A percentile compares a stretch with the other conserved stretches of the same genome.
phyloP scores from a whole-genome alignment of 352 stramenopile genomes.

The Pythium vanterpoolii region DNA sequence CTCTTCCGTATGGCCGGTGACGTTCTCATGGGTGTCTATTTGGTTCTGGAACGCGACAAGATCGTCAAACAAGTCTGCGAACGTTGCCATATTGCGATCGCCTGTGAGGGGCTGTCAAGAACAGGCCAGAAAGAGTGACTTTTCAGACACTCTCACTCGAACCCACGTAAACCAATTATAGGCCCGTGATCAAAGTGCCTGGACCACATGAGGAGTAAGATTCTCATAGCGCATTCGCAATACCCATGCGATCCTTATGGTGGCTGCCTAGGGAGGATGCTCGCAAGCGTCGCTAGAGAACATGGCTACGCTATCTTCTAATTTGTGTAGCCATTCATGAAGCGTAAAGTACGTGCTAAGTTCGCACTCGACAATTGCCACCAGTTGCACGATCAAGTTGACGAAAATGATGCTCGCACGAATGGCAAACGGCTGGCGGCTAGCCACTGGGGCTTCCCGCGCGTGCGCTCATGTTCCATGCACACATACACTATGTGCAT shows the following conservation, averaged over 20 bases:
- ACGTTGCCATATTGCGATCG: constrained; percentile 30
- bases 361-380: constrained; percentile 1
- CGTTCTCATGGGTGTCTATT: not conserved
- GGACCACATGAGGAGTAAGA: too few relatives aligned
- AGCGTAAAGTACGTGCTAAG: constrained; percentile 5
- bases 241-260: too few relatives aligned
- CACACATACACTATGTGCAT: not conserved
- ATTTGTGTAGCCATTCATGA: not conserved
- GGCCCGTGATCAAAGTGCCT: too few relatives aligned
- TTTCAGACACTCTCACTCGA: too few relatives aligned
- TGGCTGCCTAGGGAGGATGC: too few relatives aligned
- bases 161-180: too few relatives aligned
- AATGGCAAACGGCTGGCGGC: constrained; percentile 5
- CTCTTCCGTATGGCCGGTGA: not conserved
- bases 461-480: not conserved
- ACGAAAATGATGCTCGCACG: not conserved
- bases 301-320: not conserved
- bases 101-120: too few relatives aligned
- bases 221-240: too few relatives aligned
- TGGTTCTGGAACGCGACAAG: constrained; percentile 28
- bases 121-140: not conserved
- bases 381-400: not conserved
- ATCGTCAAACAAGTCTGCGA: constrained; percentile 43
- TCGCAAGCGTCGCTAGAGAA: too few relatives aligned
- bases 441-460: not conserved